Conservation (phyloP, 1,284 basidiomycete species). For the Boletus calvinii region DNA sequence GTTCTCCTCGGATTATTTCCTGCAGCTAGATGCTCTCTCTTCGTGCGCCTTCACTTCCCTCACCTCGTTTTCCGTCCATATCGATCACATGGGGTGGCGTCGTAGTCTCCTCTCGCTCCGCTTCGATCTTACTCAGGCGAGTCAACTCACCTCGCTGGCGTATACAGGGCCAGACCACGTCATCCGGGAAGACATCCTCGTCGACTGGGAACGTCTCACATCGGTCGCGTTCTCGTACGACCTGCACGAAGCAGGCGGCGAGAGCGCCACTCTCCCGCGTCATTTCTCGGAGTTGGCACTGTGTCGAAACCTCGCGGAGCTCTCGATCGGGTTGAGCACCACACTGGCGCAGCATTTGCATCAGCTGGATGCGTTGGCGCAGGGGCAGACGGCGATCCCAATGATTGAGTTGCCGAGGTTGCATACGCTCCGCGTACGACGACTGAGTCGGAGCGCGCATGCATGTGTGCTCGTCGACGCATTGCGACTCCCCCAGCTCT, state of each 20-base stretch:
- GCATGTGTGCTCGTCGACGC: constrained; percentile 21
- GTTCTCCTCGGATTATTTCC: constrained; percentile 30
- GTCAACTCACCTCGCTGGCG: constrained; percentile 23
- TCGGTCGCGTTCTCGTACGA: constrained; percentile 28
- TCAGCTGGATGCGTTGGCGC: constrained; percentile 16
- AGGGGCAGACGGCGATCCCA: constrained; percentile 4
- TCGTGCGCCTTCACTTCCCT: constrained; percentile 26
- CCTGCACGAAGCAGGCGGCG: constrained; percentile 28
- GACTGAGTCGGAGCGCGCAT: constrained; percentile 20
- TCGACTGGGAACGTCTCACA: constrained; percentile 28
- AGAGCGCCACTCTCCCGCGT: constrained; percentile 24
- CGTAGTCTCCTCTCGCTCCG: constrained; percentile 21
- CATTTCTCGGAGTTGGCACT: constrained; percentile 18
- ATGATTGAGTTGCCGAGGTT: constrained; percentile 22
- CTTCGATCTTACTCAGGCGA: constrained; percentile 22
- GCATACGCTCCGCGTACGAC: constrained; percentile 27
- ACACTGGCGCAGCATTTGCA: constrained; percentile 15
- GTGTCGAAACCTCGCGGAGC: constrained; percentile 24
- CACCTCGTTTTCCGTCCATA: constrained; percentile 24
- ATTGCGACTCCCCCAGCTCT: constrained; percentile 24
- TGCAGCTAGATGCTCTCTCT: constrained; percentile 18
- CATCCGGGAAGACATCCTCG: constrained; percentile 23
- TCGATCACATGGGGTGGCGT: constrained; percentile 33
- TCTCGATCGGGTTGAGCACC: constrained; percentile 25
- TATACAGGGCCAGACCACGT: constrained; percentile 29